Evolutionary conservation across 306 rosid species (phyloP).

Genomic region (Castanea crenata): DNA sequence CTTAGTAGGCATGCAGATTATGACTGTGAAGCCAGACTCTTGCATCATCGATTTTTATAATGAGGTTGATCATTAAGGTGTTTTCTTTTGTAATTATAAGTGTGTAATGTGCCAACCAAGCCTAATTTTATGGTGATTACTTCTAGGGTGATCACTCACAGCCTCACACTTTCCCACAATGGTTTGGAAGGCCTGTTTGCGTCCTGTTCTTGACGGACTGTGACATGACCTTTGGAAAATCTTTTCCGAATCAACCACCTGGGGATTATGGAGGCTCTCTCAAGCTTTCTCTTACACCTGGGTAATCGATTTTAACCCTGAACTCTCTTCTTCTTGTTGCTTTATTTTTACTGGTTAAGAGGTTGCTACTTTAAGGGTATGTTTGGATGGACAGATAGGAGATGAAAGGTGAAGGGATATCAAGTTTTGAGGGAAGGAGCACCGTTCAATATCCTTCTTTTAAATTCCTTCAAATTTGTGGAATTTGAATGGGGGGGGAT

Average conservation of each 20-base stretch:
- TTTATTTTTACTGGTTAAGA: neutral
- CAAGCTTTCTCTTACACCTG: slow-evolving; percentile 73
- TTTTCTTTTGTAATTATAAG: slow-evolving; percentile 5
- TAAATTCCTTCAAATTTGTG: too few species aligned
- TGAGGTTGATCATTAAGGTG: slow-evolving; percentile 51
- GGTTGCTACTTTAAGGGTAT: too few species aligned
- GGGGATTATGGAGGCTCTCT: slow-evolving; percentile 79
- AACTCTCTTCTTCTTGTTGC: slow-evolving; percentile 11
- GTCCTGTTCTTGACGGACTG: slow-evolving; percentile 80
- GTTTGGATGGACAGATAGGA: too few species aligned
- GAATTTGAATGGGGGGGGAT: too few species aligned
- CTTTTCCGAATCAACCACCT: slow-evolving; percentile 54
- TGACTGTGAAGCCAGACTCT: slow-evolving; percentile 82
- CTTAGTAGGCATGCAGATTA: slow-evolving; percentile 50
- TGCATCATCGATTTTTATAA: slow-evolving; percentile 84
- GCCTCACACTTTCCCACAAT: slow-evolving; percentile 69
- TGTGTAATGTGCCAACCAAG: slow-evolving; percentile 16
- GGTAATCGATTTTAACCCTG: slow-evolving; percentile 48
- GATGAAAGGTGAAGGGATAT: too few species aligned
- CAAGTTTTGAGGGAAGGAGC: too few species aligned
- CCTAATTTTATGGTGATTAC: slow-evolving; percentile 28
- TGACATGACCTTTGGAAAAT: slow-evolving; percentile 83
- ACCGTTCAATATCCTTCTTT: too few species aligned
- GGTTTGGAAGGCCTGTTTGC: slow-evolving; percentile 86
- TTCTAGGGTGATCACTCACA: slow-evolving; percentile 93